These are phyloP conservation scores for Brassica carinata DNA, from an alignment of 345 rosid genomes.

Conservation along the genomic window DNA sequence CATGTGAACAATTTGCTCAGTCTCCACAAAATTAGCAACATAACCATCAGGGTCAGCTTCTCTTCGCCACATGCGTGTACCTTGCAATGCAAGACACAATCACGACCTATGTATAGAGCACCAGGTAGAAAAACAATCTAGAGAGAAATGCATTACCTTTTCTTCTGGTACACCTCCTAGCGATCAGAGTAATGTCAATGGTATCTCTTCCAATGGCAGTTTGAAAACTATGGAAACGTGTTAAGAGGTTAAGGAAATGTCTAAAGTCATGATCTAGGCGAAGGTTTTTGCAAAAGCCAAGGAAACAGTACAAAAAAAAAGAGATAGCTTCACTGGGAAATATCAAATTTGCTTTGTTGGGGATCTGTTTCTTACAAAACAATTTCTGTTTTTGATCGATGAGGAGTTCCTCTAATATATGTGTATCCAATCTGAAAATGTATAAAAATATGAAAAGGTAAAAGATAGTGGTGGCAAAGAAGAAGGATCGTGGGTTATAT, in stretches of 20 bases:
- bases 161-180: slow-evolving; percentile 54
- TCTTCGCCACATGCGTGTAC: slow-evolving; percentile 99
- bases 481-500: too few species aligned
- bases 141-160: too few species aligned
- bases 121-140: neutral
- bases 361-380: too few species aligned
- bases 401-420: too few species aligned
- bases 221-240: slow-evolving; percentile 82
- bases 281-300: too few species aligned
- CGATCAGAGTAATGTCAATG: slow-evolving; percentile 76
- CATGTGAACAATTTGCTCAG: slow-evolving; percentile 63
- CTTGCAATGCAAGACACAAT: slow-evolving; percentile 38
- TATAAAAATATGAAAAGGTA: too few species aligned
- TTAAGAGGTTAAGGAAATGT: slow-evolving; percentile 51
- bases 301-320: too few species aligned
- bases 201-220: slow-evolving; percentile 88
- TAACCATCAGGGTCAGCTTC: slow-evolving; percentile 98
- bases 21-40: slow-evolving; percentile 59
- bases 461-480: too few species aligned
- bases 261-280: neutral
- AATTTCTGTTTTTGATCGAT: too few species aligned
- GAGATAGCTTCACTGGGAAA: too few species aligned
- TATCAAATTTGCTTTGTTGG: too few species aligned
- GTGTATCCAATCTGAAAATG: too few species aligned
- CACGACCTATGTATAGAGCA: neutral